Conservation (phyloP, 1,139 yeast species). For the Saccharomyces hybrid region DNA sequence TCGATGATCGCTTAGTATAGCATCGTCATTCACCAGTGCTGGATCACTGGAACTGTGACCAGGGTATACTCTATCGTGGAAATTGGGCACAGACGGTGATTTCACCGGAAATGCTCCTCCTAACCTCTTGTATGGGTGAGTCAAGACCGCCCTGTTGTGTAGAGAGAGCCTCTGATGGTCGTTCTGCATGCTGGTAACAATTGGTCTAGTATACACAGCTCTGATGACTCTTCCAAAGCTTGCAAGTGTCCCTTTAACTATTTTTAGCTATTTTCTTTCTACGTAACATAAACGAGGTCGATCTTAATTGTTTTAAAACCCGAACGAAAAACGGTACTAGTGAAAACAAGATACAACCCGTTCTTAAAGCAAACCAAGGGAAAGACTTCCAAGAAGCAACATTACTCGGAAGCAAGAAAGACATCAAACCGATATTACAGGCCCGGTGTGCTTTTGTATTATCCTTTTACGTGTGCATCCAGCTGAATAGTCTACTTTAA, state of each 20-base stretch:
- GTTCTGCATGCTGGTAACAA: neutral
- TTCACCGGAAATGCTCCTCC: slow-evolving; percentile 11
- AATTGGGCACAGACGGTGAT: slow-evolving; percentile 29
- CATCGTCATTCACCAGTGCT: neutral
- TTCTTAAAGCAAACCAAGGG: neutral
- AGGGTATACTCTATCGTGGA: slow-evolving; percentile 13
- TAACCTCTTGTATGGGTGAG: slow-evolving; percentile 1
- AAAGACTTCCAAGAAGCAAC: neutral
- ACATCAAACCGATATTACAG: neutral
- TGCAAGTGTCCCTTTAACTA: neutral
- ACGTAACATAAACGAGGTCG: neutral
- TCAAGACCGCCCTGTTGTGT: slow-evolving; percentile 4
- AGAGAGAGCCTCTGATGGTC: slow-evolving; percentile 5
- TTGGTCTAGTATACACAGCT: neutral
- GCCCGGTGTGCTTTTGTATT: neutral
- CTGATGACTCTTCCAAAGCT: neutral
- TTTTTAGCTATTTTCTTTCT: neutral
- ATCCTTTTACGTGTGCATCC: neutral
- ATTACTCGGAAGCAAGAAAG: neutral
- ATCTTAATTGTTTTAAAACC: slow-evolving; percentile 2
- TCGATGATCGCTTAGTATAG: neutral
- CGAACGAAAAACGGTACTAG: slow-evolving; percentile 2
- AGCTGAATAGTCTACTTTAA: neutral
- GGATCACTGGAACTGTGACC: slow-evolving; percentile 1
- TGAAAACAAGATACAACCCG: neutral